These are phyloP conservation scores for Saccharomyces hybrid DNA, from an alignment of 1,139 yeast genomes.

Conservation along the genomic window DNA sequence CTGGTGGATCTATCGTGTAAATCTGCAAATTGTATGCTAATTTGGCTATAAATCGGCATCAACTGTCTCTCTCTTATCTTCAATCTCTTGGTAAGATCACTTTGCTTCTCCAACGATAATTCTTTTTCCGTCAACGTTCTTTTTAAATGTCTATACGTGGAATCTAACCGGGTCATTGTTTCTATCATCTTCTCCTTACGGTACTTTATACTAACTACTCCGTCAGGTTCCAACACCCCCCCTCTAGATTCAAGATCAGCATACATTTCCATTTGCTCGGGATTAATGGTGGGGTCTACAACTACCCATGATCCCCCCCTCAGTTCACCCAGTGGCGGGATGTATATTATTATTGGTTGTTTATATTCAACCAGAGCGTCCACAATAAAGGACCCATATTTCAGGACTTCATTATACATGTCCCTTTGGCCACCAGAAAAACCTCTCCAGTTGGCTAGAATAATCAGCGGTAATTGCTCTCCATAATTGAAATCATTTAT, in stretches of 20 bases:
- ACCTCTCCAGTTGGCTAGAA: slow-evolving; percentile 99
- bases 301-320: slow-evolving; percentile 99
- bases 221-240: slow-evolving; percentile 97
- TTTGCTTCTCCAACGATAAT: slow-evolving; percentile 58
- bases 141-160: slow-evolving; percentile 61
- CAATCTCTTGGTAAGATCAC: slow-evolving; percentile 56
- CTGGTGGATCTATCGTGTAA: slow-evolving; percentile 76
- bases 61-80: slow-evolving; percentile 71
- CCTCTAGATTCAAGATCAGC: slow-evolving; percentile 94
- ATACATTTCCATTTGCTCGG: slow-evolving; percentile 98
- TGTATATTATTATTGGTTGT: slow-evolving; percentile 93
- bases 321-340: slow-evolving; percentile 95
- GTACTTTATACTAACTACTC: slow-evolving; percentile 97
- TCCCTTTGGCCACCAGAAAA: slow-evolving; percentile 99
- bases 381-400: slow-evolving; percentile 92
- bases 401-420: slow-evolving; percentile 96
- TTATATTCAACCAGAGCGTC: slow-evolving; percentile 94
- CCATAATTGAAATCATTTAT: slow-evolving; percentile 95
- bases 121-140: slow-evolving; percentile 46
- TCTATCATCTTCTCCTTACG: slow-evolving; percentile 84
- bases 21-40: slow-evolving; percentile 94
- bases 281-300: slow-evolving; percentile 94
- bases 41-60: slow-evolving; percentile 84
- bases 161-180: slow-evolving; percentile 86
- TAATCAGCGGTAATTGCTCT: slow-evolving; percentile 95